A percentile compares a stretch with the other conserved stretches of the same genome.
These are phyloP conservation scores for Jamesozyma lodderae DNA, from an alignment of 805 yeast species.

Conservation along the genomic window DNA sequence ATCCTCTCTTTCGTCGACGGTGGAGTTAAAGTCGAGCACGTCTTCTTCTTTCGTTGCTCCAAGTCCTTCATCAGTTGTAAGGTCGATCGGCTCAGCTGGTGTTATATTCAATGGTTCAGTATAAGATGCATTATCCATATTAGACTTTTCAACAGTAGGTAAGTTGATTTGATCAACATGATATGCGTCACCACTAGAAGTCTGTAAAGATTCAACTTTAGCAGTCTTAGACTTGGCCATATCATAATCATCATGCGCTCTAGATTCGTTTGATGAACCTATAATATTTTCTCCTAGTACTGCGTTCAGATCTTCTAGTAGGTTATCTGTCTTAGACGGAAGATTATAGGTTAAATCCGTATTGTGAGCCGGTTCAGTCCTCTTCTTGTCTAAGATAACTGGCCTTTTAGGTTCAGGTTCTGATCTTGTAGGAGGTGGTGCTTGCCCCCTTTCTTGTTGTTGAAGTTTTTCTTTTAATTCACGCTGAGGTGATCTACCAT, in stretches of 20 bases:
- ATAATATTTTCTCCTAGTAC: constrained; percentile 11
- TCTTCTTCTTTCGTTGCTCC: background rate
- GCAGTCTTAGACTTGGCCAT: background rate
- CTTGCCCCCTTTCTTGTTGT: too few species aligned
- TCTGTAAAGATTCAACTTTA: background rate
- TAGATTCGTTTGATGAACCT: background rate
- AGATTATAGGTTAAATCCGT: too few species aligned
- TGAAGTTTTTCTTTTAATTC: too few species aligned
- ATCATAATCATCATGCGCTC: too few species aligned
- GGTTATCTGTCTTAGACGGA: constrained; percentile 5
- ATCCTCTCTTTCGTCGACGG: background rate
- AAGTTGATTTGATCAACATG: background rate
- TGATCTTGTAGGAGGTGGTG: too few species aligned
- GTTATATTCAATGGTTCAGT: constrained; percentile 1
- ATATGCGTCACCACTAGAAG: background rate
- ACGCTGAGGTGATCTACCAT: too few species aligned
- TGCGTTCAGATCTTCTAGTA: constrained; percentile 19
- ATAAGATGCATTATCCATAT: constrained; percentile 21
- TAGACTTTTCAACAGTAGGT: constrained; percentile 18
- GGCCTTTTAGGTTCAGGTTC: too few species aligned
- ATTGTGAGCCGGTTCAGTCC: too few species aligned
- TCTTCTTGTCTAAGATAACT: too few species aligned
- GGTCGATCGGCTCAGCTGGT: background rate
- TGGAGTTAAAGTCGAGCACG: background rate
- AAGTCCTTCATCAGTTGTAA: background rate